Evolutionary conservation across 768 basidiomycete genomes (phyloP).

Genomic region (Agaricus sinodeliciosus): DNA sequence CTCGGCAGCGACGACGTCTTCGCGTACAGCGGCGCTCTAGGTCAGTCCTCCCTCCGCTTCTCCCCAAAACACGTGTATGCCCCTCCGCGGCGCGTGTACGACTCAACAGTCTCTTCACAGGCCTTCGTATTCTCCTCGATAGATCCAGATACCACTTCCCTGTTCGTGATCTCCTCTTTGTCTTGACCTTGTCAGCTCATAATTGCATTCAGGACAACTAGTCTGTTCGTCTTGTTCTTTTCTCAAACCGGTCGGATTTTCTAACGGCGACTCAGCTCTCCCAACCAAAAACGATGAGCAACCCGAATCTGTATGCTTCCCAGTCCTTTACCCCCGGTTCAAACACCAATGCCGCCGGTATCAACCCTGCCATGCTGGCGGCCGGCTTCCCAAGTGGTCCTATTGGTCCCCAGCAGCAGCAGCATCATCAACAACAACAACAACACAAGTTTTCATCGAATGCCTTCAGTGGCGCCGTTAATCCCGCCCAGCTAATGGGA

Average conservation of each 20-base stretch:
- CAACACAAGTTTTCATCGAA: constrained; percentile 6
- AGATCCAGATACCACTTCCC: background rate
- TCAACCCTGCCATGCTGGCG: constrained; percentile 10
- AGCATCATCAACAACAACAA: constrained; percentile 6
- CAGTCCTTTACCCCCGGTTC: constrained; percentile 8
- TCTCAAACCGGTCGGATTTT: background rate
- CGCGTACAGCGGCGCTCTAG: background rate
- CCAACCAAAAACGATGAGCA: constrained; percentile 6
- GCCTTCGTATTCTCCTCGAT: background rate
- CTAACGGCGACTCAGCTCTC: background rate
- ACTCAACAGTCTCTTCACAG: background rate
- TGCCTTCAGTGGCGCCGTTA: constrained; percentile 7
- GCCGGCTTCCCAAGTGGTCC: constrained; percentile 7
- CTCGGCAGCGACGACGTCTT: background rate
- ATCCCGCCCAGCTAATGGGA: constrained; percentile 9
- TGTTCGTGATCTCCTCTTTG: background rate
- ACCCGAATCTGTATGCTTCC: constrained; percentile 7
- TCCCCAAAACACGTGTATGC: constrained; percentile 7
- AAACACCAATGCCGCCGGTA: constrained; percentile 4
- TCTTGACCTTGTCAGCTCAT: background rate
- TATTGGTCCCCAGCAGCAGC: constrained; percentile 3
- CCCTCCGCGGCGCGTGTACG: constrained; percentile 7
- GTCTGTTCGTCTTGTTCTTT: constrained; percentile 2
- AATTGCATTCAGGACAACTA: background rate
- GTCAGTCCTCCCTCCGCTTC: background rate